These are phyloP conservation scores for Metarhizium album DNA, from an alignment of 2,329 filamentous ascomycete species.

Conservation along the genomic window DNA sequence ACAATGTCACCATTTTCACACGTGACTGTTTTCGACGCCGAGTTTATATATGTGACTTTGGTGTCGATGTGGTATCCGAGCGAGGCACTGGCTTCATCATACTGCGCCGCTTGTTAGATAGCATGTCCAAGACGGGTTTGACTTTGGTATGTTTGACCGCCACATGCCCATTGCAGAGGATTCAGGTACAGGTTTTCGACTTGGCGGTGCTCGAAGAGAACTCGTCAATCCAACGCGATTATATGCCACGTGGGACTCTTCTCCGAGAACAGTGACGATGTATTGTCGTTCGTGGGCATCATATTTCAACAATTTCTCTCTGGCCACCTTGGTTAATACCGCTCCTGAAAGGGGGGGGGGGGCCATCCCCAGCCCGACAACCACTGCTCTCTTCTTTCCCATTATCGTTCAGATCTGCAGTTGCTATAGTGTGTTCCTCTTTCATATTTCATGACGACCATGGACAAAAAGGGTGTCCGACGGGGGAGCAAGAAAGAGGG, in stretches of 20 bases:
- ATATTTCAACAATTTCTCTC: slow-evolving; percentile 80
- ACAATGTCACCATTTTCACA: slow-evolving; percentile 62
- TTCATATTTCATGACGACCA: not conserved
- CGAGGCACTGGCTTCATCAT: slow-evolving; percentile 55
- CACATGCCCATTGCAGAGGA: slow-evolving; percentile 63
- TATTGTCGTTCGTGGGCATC: slow-evolving; percentile 68
- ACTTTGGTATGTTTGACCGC: not conserved
- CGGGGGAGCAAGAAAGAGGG: not conserved
- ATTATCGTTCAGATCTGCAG: not conserved
- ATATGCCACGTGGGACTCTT: slow-evolving; percentile 80
- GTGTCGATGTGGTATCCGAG: slow-evolving; percentile 69
- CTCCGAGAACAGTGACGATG: slow-evolving; percentile 74
- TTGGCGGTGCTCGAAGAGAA: slow-evolving; percentile 76
- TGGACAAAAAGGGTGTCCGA: not conserved
- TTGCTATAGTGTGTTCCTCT: not conserved
- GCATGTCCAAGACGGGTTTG: no score
- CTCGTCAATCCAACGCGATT: slow-evolving; percentile 83
- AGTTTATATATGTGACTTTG: slow-evolving; percentile 52
- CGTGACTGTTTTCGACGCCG: slow-evolving; percentile 52
- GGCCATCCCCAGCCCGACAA: slow-evolving; percentile 82
- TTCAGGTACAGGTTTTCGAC: slow-evolving; percentile 87
- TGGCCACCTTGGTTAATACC: slow-evolving; percentile 22
- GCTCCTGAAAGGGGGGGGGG: not conserved
- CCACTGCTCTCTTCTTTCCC: slow-evolving; percentile 54
- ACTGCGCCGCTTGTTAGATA: slow-evolving; percentile 31